Evolutionary conservation across 257 asterid genomes (phyloP), one percentile per base, ranked within the genome.

Genomic region (Penstemon barbatus): DNA sequence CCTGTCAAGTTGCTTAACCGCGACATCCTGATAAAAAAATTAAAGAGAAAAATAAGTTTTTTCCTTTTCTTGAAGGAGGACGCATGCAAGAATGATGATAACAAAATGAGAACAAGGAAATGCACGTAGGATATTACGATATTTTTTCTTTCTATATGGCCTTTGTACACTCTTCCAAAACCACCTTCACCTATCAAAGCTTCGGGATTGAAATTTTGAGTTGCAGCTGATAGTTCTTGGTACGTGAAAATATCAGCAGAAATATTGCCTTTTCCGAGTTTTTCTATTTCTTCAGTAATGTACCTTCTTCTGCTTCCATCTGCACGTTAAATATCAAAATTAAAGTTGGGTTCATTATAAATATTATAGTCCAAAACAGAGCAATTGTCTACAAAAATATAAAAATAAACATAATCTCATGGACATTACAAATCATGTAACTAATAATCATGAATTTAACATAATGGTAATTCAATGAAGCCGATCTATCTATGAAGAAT

Each of bases 1-100:
- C 43, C 94, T 81, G 65, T 90, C 94, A 5, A 90, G 86, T 68
- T 88, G 86, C 75, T 90, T 90, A 57, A 90, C 91, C 5, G 96
- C 97, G 57, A 90, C 84, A 55, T 81, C 92, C 97, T 87, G 75
- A 60, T 8, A 5, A 49, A 54, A 52, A 53, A 0, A 61, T 15
- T 18, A 15, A 65, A 69, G 15, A 25, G 7, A 53, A 6, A 42
- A 6, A 39, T 53, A 38, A 57, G 61, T 10, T 19, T 25, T 25
- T 25, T 25, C 33, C 33, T 1, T 25, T 25, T 25, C 33, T 25
- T 25, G 33, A 25, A 2, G 33, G 33, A 25, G 33, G 33, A 25
- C 13, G 13, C 42, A 58, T 41, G 13, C 11, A 12, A 33, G 1
- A 25, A 11, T 7, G 25, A 42, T 36, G 6, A 45, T 45, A n/a